These are phyloP conservation scores for Termitomyces sp. DNA, from an alignment of 768 basidiomycete genomes.

Conservation along the genomic window DNA sequence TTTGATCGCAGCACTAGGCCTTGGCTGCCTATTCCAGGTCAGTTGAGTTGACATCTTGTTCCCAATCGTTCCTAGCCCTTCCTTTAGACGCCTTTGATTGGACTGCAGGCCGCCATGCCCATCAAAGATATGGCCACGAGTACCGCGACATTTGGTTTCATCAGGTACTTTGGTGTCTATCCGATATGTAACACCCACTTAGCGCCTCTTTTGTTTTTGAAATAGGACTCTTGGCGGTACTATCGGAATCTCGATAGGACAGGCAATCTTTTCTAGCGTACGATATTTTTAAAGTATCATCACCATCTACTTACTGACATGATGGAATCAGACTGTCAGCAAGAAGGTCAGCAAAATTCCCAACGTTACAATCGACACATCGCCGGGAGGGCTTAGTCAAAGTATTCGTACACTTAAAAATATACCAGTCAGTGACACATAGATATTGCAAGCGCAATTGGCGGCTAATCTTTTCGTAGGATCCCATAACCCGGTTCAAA, in stretches of 20 bases:
- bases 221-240: constrained; percentile 70
- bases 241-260: constrained; percentile 69
- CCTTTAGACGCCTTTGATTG: constrained; percentile 60
- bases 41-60: background rate
- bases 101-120: constrained; percentile 85
- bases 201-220: background rate
- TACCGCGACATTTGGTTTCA: constrained; percentile 66
- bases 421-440: constrained; percentile 34
- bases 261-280: constrained; percentile 66
- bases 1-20: constrained; percentile 61
- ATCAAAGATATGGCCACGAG: constrained; percentile 83
- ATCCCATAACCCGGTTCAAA: constrained; percentile 42
- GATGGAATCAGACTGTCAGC: constrained; percentile 26
- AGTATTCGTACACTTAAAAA: constrained; percentile 41
- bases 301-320: background rate
- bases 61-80: constrained; percentile 1
- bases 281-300: constrained; percentile 14
- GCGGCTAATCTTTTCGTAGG: constrained; percentile 26
- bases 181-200: constrained; percentile 1
- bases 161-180: constrained; percentile 41
- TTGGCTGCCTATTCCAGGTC: constrained; percentile 63
- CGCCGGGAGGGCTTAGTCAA: constrained; percentile 40
- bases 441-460: background rate
- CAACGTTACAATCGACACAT: constrained; percentile 35
- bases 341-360: constrained; percentile 36